A percentile compares a stretch with the other conserved stretches of the same genome.
These are phyloP conservation scores for Ceratopteris richardii DNA, from an alignment of 75 land plant species.

Conservation along the genomic window DNA sequence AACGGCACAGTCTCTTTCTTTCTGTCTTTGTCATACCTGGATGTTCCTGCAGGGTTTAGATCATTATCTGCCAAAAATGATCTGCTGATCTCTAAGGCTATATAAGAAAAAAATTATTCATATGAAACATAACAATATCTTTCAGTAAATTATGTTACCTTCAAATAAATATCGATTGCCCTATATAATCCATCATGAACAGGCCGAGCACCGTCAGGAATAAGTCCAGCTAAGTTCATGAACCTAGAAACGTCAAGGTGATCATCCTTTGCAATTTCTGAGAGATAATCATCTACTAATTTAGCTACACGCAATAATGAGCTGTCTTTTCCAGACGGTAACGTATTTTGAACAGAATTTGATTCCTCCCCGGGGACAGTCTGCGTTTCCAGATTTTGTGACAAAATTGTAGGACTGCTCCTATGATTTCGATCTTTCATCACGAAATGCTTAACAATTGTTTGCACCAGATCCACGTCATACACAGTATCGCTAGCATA, in stretches of 20 bases:
- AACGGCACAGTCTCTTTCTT: slow-evolving; percentile 46
- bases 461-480: slow-evolving; percentile 50
- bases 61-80: too few species aligned
- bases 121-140: too few species aligned
- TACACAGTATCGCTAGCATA: slow-evolving; percentile 34
- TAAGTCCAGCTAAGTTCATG: slow-evolving; percentile 39
- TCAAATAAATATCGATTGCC: slow-evolving; percentile 66
- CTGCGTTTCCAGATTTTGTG: background rate
- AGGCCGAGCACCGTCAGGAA: slow-evolving; percentile 36
- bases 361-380: too few species aligned
- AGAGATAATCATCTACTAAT: slow-evolving; percentile 50
- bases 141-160: too few species aligned
- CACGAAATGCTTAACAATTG: slow-evolving; percentile 51
- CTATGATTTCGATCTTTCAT: slow-evolving; percentile 31
- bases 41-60: slow-evolving; percentile 36
- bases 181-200: slow-evolving; percentile 65
- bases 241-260: slow-evolving; percentile 39
- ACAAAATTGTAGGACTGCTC: slow-evolving; percentile 12
- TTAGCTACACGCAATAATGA: slow-evolving; percentile 34
- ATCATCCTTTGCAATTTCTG: slow-evolving; percentile 53
- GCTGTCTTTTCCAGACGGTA: slow-evolving; percentile 20
- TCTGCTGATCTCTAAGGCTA: too few species aligned
- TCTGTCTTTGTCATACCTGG: slow-evolving; percentile 49
- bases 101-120: too few species aligned
- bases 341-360: background rate